Base-by-base conservation (phyloP, 495 filamentous ascomycete species). In the Baudoinia panamericana region DNA sequence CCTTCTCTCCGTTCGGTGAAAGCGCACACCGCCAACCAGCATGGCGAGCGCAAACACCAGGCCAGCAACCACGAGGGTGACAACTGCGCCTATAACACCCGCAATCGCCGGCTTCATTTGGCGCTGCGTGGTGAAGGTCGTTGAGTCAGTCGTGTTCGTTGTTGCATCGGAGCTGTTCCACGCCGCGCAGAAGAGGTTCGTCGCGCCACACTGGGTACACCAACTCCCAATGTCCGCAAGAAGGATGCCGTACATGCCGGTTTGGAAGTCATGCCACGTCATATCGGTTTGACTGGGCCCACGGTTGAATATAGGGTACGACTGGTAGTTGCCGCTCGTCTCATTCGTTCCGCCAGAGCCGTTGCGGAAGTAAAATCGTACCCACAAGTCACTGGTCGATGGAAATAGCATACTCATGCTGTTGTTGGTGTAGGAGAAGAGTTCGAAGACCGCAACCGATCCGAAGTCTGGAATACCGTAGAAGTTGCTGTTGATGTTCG, bases 361-460 rank as follows among this genome's bases (percentile, higher is more conserved):
- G 55, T 93, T 93, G 42, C 73, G 70, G 60, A 86, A 74, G 16
- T 78, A 63, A 62, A 88, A 85, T 27, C 82, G 76, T n/a, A 93
- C 75, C 47, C 63, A 73, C 35, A 90, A 68, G 27, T 82, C 65
- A 18, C 69, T 60, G 11, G 58, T 41, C 28, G 49, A 51, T 0
- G 80, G 79, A 38, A 70, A 82, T 52, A 44, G 46, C 10, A 6
- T 54, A 27, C 42, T 26, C 22, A 30, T 24, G 17, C 33, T 37
- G 47, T 18, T 33, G 12, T 43, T 54, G 42, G 23, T 33, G 19
- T 45, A 64, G 48, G 74, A 80, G 50, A 78, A 77, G 5, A 93
- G 67, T 59, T 93, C 84, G 48, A 90, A 79, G 18, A 72, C 64
- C 47, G 85, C 68, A n/a, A 76, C 71, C 13, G 77, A 74, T 18